phyloP scores from a whole-genome alignment of 176 grass and related monocot genomes.

The Triticum dicoccoides region DNA sequence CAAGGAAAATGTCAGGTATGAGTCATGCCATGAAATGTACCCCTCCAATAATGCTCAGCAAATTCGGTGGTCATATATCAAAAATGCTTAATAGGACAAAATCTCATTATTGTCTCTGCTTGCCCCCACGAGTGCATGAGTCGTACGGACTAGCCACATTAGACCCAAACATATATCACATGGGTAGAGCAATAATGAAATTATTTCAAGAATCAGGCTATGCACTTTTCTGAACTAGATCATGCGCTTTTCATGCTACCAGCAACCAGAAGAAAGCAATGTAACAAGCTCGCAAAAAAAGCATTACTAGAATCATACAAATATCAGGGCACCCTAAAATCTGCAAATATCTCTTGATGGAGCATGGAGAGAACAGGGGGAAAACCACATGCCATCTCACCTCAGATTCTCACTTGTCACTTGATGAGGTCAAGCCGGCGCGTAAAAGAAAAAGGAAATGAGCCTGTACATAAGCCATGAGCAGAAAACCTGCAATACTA shows the following conservation, averaged over 20 bases:
- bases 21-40: constrained; percentile 4
- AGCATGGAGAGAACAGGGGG: background rate
- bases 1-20: background rate
- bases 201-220: background rate
- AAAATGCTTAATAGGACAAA: background rate
- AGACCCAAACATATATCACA: constrained; percentile 20
- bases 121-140: background rate
- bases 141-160: background rate
- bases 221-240: constrained; percentile 16
- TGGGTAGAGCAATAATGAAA: constrained; percentile 20
- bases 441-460: background rate
- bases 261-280: constrained; percentile 11
- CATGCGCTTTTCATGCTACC: background rate
- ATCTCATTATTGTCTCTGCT: constrained; percentile 27
- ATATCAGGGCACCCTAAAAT: background rate
- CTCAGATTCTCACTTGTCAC: background rate
- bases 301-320: background rate
- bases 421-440: background rate
- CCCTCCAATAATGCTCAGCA: background rate
- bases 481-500: background rate
- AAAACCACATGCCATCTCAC: background rate
- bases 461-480: background rate
- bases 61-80: background rate
- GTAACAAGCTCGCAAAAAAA: background rate
- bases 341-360: background rate